These are phyloP conservation scores for Penicillium odoratum DNA, from an alignment of 495 filamentous ascomycete genomes.

Conservation along the genomic window DNA sequence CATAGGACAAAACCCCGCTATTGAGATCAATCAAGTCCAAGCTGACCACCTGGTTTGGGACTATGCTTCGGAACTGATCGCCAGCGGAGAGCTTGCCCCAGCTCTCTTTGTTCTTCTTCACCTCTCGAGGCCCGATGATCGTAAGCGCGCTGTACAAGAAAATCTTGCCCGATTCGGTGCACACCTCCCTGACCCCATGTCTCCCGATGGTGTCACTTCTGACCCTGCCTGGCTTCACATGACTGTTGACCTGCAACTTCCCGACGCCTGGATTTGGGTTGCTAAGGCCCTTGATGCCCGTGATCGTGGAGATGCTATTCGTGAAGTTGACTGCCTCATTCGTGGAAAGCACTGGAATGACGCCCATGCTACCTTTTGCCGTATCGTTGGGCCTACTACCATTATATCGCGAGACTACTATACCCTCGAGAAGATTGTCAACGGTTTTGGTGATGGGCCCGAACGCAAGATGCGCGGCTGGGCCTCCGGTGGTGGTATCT, in stretches of 20 bases:
- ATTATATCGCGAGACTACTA: constrained; percentile 77
- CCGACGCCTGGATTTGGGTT: constrained; percentile 76
- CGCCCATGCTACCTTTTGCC: constrained; percentile 78
- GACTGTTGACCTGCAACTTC: constrained; percentile 61
- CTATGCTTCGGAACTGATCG: constrained; percentile 71
- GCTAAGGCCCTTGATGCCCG: constrained; percentile 83
- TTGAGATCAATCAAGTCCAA: constrained; percentile 39
- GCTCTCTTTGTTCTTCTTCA: constrained; percentile 77
- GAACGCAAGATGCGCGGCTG: constrained; percentile 57
- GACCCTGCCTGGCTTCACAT: constrained; percentile 55
- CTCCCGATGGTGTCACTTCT: constrained; percentile 47
- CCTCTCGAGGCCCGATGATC: constrained; percentile 61
- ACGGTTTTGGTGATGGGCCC: constrained; percentile 60
- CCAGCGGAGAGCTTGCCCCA: constrained; percentile 63
- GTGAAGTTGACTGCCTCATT: constrained; percentile 74
- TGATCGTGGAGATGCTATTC: constrained; percentile 59
- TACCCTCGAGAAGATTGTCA: constrained; percentile 60
- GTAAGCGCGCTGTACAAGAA: constrained; percentile 65
- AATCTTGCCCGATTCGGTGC: constrained; percentile 60
- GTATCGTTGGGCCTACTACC: constrained; percentile 72
- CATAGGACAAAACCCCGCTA: constrained; percentile 45
- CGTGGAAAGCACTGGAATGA: constrained; percentile 72
- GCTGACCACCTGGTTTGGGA: constrained; percentile 66
- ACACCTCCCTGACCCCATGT: constrained; percentile 54
- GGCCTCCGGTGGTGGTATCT: constrained; percentile 77